phyloP scores from a whole-genome alignment of 495 filamentous ascomycete genomes.

The Talaromyces adpressus region DNA sequence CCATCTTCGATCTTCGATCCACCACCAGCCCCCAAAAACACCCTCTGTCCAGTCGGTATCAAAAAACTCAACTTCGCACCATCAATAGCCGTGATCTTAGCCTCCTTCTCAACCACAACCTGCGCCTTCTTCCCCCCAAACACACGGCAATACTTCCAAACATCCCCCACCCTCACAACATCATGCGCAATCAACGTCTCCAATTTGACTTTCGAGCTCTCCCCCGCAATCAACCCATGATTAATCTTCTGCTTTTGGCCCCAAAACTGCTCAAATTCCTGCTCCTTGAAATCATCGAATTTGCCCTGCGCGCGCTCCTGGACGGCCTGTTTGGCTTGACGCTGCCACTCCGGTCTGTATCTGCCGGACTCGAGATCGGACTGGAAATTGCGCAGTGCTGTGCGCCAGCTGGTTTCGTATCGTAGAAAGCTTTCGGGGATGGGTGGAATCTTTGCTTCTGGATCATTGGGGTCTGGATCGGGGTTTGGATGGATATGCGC shows the following conservation, averaged over 20 bases:
- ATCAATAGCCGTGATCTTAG: constrained; percentile 32
- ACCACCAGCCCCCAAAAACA: constrained; percentile 21
- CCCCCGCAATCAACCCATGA: constrained; percentile 31
- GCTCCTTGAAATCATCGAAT: constrained; percentile 62
- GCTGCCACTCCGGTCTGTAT: constrained; percentile 60
- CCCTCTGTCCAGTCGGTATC: constrained; percentile 37
- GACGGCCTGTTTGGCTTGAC: constrained; percentile 55
- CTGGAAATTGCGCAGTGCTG: constrained; percentile 45
- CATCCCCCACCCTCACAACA: constrained; percentile 42
- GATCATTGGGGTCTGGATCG: constrained; percentile 22
- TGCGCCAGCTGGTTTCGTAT: constrained; percentile 45
- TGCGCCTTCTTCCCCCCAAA: constrained; percentile 20
- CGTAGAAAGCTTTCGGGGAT: constrained; percentile 38
- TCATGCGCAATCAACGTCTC: constrained; percentile 36
- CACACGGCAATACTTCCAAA: constrained; percentile 37
- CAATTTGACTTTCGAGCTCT: constrained; percentile 43
- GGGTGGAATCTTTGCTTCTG: constrained; percentile 27
- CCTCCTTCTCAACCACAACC: constrained; percentile 43
- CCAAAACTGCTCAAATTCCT: constrained; percentile 65
- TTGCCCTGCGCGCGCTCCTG: constrained; percentile 54
- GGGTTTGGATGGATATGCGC: constrained; percentile 33
- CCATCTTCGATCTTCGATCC: neutral
- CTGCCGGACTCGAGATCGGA: constrained; percentile 54
- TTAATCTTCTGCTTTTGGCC: constrained; percentile 51
- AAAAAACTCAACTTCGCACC: constrained; percentile 29